Evolutionary conservation across 129 eudicot genomes (phyloP).

Genomic region (Mikania micrantha): DNA sequence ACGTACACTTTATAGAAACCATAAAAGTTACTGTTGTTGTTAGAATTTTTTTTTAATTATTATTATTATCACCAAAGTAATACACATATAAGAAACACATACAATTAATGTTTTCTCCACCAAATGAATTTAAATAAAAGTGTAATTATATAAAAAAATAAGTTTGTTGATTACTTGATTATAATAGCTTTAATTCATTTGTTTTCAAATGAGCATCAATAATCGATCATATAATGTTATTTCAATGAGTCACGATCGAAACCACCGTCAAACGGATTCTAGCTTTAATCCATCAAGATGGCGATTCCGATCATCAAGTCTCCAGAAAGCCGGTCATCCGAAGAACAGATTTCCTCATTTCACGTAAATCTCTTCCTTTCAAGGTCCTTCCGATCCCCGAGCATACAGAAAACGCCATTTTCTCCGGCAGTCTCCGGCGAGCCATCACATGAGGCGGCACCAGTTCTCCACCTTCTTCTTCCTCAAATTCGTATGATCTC

Average conservation of each 20-base stretch:
- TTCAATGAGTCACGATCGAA: constrained; percentile 1
- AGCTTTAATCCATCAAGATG: not conserved
- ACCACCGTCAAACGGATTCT: not conserved
- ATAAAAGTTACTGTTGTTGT: too few relatives aligned
- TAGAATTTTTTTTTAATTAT: too few relatives aligned
- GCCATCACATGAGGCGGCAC: constrained; percentile 71
- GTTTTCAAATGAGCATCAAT: constrained; percentile 16
- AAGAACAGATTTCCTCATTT: constrained; percentile 69
- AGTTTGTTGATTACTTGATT: not conserved
- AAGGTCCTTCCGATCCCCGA: constrained; percentile 58
- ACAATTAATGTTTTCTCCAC: too few relatives aligned
- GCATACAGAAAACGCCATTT: constrained; percentile 66
- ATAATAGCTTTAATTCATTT: constrained; percentile 13
- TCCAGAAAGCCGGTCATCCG: constrained; percentile 82
- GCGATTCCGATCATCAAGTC: constrained; percentile 26
- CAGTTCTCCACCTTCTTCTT: constrained; percentile 28
- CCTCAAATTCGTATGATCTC: constrained; percentile 33
- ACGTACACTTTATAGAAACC: too few relatives aligned
- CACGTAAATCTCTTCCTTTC: constrained; percentile 60
- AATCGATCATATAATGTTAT: constrained; percentile 2
- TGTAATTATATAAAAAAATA: not conserved
- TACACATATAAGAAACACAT: too few relatives aligned
- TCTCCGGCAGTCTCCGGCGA: constrained; percentile 45
- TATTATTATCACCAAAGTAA: too few relatives aligned
- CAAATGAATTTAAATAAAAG: not conserved